Evolutionary conservation across 176 grass and related monocot genomes (phyloP).

Genomic region (Eragrostis nindensis): DNA sequence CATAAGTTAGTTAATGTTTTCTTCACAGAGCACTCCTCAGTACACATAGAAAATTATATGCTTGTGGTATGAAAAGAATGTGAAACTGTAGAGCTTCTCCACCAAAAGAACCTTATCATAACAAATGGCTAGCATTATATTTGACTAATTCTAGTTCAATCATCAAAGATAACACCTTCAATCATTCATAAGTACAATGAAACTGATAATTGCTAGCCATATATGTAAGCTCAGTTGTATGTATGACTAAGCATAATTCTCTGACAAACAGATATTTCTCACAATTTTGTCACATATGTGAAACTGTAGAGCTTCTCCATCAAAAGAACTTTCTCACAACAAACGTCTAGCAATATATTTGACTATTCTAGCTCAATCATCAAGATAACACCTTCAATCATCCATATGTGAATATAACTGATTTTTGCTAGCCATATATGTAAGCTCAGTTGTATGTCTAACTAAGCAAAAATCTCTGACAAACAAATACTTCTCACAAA

Average conservation of each 20-base stretch:
- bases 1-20: background rate
- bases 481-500: constrained; percentile 14
- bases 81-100: background rate
- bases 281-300: background rate
- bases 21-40: background rate
- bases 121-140: background rate
- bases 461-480: background rate
- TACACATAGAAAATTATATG: background rate
- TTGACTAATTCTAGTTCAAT: background rate
- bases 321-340: background rate
- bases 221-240: background rate
- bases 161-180: background rate
- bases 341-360: background rate
- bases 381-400: background rate
- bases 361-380: background rate
- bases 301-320: background rate
- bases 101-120: background rate
- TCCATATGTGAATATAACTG: background rate
- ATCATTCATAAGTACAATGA: background rate
- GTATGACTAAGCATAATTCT: background rate
- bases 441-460: background rate
- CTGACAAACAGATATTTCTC: background rate
- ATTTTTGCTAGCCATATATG: background rate
- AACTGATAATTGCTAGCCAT: background rate
- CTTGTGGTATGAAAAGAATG: background rate